Evolutionary conservation across 2,329 filamentous ascomycete genomes (phyloP).

Genomic region (Berkeleyomyces basicola): DNA sequence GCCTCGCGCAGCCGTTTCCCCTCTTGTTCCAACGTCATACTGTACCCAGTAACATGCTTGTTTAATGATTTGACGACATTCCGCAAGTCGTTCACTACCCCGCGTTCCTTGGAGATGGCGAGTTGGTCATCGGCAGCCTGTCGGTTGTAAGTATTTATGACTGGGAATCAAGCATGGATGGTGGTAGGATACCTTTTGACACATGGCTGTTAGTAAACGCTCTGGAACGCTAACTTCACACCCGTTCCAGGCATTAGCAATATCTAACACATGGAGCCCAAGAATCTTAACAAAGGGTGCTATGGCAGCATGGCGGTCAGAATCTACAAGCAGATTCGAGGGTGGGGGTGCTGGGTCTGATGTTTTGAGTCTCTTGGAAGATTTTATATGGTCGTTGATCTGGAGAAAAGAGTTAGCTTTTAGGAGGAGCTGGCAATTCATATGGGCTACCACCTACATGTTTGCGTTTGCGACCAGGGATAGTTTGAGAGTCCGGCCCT

Average conservation of each 20-base stretch:
- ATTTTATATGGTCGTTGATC: constrained; percentile 3
- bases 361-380: constrained; percentile 9
- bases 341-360: neutral
- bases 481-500: neutral
- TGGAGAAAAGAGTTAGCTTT: neutral
- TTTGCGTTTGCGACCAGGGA: constrained; percentile 27
- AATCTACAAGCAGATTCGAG: constrained; percentile 9
- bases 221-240: constrained; percentile 5
- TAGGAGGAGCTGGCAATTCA: neutral
- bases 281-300: constrained; percentile 12
- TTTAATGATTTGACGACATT: constrained; percentile 29
- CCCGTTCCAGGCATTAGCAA: constrained; percentile 4
- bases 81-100: constrained; percentile 20
- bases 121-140: constrained; percentile 22
- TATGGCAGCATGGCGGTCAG: constrained; percentile 10
- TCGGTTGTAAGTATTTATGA: constrained; percentile 2
- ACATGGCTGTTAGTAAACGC: constrained; percentile 11
- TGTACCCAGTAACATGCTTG: constrained; percentile 28
- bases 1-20: constrained; percentile 33
- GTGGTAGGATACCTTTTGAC: constrained; percentile 10
- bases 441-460: constrained; percentile 23
- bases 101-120: constrained; percentile 24
- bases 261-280: constrained; percentile 10
- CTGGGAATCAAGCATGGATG: neutral
- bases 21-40: constrained; percentile 28